Conservation (phyloP, 192 early-diverging fungal species). For the Coemansia sp. region DNA sequence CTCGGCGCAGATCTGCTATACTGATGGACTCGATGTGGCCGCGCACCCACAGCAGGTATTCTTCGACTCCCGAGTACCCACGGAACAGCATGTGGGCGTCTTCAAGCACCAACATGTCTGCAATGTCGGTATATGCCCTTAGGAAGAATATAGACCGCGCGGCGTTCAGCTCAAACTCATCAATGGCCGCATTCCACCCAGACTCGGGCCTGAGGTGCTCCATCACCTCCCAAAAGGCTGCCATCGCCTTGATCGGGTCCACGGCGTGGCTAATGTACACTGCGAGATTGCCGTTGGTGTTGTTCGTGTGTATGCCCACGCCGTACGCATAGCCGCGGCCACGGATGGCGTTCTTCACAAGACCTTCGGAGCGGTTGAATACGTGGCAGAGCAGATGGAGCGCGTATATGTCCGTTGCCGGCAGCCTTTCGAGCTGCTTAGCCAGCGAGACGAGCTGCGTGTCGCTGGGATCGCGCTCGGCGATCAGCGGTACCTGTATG, state of each 20-base stretch:
- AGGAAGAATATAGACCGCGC: slow-evolving; percentile 36
- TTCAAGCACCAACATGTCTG: slow-evolving; percentile 26
- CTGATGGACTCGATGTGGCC: slow-evolving; percentile 37
- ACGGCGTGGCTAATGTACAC: slow-evolving; percentile 52
- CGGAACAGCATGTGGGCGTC: slow-evolving; percentile 30
- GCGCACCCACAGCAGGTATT: slow-evolving; percentile 37
- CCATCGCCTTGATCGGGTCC: slow-evolving; percentile 40
- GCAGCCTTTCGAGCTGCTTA: slow-evolving; percentile 31
- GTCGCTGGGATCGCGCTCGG: neutral
- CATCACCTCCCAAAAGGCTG: slow-evolving; percentile 46
- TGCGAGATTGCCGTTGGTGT: slow-evolving; percentile 32
- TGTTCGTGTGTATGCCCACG: slow-evolving; percentile 33
- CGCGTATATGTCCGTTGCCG: slow-evolving; percentile 33
- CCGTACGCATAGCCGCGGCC: slow-evolving; percentile 82
- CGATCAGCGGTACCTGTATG: slow-evolving; percentile 32
- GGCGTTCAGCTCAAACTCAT: slow-evolving; percentile 46
- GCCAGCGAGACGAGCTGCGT: slow-evolving; percentile 7
- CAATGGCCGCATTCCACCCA: slow-evolving; percentile 31
- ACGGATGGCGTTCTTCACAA: slow-evolving; percentile 81
- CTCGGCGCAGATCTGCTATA: slow-evolving; percentile 32
- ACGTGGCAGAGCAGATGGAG: slow-evolving; percentile 62
- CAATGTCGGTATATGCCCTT: slow-evolving; percentile 17
- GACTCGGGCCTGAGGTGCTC: slow-evolving; percentile 20
- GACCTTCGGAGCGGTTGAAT: slow-evolving; percentile 75
- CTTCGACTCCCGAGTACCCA: slow-evolving; percentile 38